Base-by-base conservation (phyloP, 2,329 filamentous ascomycete species). In the Trichoderma breve region DNA sequence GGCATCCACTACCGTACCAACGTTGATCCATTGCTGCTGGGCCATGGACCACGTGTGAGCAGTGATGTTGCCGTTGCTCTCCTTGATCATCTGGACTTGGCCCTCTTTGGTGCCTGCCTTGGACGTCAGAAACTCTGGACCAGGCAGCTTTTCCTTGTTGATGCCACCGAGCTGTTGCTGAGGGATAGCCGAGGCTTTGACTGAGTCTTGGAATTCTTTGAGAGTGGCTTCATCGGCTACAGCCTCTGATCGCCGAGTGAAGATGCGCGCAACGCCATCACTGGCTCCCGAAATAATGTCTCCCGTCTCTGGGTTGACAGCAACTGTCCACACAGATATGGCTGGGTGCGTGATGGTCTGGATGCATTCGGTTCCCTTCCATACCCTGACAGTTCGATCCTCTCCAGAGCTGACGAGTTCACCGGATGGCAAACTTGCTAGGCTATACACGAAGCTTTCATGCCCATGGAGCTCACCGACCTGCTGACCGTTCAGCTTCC, bases 261-360 rank as follows among this genome's bases (percentile, higher is more conserved):
- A 99, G 71, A 98, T 85, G 57, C 96, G 91, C 9, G 94, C 91
- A 58, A 95, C 84, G 71, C 93, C 91, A 79, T 99, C 96, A 80
- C 95, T 99, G 32, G 95, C 91, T 36, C 95, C 96, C 3, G 93
- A 93, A n/a, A 94, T 93, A 73, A 99, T 95, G 77, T 99, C 97
- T 26, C 96, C 95, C 62, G 89, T 97, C 74, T 93, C 90, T 0
- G 86, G 79, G 78, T 93, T 96, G 12, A 89, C 92, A n/a, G 94
- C 93, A 21, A 99, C 94, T 15, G 90, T 87, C 96, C 96, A 99
- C 6, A 99, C 95, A 0, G 95, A 98, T 70, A 98, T 97, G 11
- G 96, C 96, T 12, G 96, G 96, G 78, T 98, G 94, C 1, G 95
- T 98, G 74, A 99, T 98, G 51, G 95, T 98, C 81, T 99, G 96